Conservation (phyloP, 2,329 filamentous ascomycete genomes). For the Verticillium tricorpus region DNA sequence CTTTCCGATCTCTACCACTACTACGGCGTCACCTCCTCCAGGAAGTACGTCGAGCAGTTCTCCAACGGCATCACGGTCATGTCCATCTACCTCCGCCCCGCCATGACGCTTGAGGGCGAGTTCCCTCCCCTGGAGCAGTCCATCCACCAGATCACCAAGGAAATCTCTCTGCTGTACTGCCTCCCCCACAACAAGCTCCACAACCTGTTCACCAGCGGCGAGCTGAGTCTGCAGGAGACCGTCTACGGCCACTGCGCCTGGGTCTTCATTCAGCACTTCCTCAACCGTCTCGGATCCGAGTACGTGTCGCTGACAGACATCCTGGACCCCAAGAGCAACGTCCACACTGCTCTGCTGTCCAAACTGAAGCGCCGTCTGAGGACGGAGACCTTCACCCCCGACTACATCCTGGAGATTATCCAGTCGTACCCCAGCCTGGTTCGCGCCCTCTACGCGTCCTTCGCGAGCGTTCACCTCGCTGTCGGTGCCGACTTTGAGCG, state of each 20-base stretch:
- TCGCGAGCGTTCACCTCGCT: slow-evolving; percentile 77
- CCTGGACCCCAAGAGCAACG: slow-evolving; percentile 66
- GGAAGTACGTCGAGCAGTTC: slow-evolving; percentile 98
- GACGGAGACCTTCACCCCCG: slow-evolving; percentile 94
- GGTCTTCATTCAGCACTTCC: slow-evolving; percentile 97
- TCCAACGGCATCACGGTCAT: slow-evolving; percentile 97
- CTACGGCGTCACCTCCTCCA: slow-evolving; percentile 91
- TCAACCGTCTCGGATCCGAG: slow-evolving; percentile 90
- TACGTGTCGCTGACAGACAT: slow-evolving; percentile 83
- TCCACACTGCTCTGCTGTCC: slow-evolving; percentile 12
- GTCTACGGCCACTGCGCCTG: slow-evolving; percentile 97
- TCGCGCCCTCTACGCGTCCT: slow-evolving; percentile 82
- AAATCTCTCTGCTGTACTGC: slow-evolving; percentile 94
- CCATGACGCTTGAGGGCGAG: slow-evolving; percentile 51
- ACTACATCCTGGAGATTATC: slow-evolving; percentile 98
- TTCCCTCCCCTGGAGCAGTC: slow-evolving; percentile 84
- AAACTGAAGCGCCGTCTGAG: slow-evolving; percentile 95
- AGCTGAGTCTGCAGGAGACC: slow-evolving; percentile 89
- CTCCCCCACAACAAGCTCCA: slow-evolving; percentile 97
- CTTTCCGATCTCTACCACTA: slow-evolving; percentile 97
- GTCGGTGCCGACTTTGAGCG: slow-evolving; percentile 47
- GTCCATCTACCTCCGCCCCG: slow-evolving; percentile 85
- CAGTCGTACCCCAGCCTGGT: slow-evolving; percentile 83
- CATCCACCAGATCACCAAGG: slow-evolving; percentile 98
- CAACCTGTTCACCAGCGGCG: slow-evolving; percentile 76